Evolutionary conservation across 2,329 filamentous ascomycete species (phyloP).

Genomic region (Drechslera avenae): DNA sequence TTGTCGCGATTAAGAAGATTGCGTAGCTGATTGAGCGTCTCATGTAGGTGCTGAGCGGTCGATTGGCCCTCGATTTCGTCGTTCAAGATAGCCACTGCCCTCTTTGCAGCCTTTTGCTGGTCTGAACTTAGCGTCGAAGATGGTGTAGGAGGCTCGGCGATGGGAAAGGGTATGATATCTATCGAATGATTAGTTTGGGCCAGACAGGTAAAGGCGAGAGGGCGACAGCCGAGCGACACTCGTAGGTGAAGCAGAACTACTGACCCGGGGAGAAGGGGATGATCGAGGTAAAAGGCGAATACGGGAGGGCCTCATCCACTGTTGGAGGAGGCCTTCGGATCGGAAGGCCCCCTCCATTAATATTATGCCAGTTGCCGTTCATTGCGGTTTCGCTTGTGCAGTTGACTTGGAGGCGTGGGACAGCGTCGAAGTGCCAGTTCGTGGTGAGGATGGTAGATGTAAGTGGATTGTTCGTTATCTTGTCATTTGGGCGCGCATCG

Average conservation of each 20-base stretch:
- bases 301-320: slow-evolving; percentile 78
- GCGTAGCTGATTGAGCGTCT: slow-evolving; percentile 74
- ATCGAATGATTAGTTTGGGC: slow-evolving; percentile 23
- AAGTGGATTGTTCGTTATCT: slow-evolving; percentile 13
- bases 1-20: slow-evolving; percentile 74
- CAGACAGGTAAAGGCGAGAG: slow-evolving; percentile 28
- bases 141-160: slow-evolving; percentile 48
- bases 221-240: slow-evolving; percentile 8
- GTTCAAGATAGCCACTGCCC: slow-evolving; percentile 70
- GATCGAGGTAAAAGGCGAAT: slow-evolving; percentile 79
- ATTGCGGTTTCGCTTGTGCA: slow-evolving; percentile 23
- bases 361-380: slow-evolving; percentile 41
- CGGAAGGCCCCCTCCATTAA: slow-evolving; percentile 41
- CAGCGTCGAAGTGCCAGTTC: slow-evolving; percentile 3
- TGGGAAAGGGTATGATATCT: slow-evolving; percentile 55
- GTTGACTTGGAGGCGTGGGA: slow-evolving; percentile 6
- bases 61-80: slow-evolving; percentile 66
- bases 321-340: slow-evolving; percentile 52
- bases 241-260: slow-evolving; percentile 33
- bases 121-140: slow-evolving; percentile 44
- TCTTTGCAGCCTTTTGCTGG: slow-evolving; percentile 58
- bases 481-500: slow-evolving; percentile 22
- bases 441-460: slow-evolving; percentile 4
- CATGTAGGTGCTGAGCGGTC: slow-evolving; percentile 69
- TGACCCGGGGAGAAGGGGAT: slow-evolving; percentile 77